These are phyloP conservation scores for Triadica sebifera DNA, from an alignment of 345 rosid genomes.

Conservation along the genomic window DNA sequence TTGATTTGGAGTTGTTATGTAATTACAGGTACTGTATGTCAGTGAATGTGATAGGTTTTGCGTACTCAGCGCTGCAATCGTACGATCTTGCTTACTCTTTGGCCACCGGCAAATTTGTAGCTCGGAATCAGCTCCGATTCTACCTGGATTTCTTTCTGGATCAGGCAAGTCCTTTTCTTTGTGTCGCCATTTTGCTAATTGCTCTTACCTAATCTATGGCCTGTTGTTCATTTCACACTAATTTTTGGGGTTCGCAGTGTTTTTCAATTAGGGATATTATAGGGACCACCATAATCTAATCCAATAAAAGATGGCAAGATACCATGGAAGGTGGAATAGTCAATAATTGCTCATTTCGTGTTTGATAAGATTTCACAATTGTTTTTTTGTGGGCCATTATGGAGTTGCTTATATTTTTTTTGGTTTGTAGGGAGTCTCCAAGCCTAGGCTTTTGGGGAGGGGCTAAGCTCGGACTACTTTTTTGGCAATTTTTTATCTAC, in stretches of 20 bases:
- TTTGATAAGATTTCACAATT: neutral
- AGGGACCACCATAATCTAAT: constrained; percentile 23
- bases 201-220: constrained; percentile 21
- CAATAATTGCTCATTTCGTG: constrained; percentile 7
- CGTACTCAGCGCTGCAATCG: constrained; percentile 64
- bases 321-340: constrained; percentile 14
- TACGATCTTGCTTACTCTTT: constrained; percentile 51
- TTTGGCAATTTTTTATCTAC: constrained; percentile 10
- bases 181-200: neutral
- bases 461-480: too few relatives aligned
- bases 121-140: constrained; percentile 43
- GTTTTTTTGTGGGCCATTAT: neutral
- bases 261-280: constrained; percentile 13
- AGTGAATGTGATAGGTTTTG: constrained; percentile 69
- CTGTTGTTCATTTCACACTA: neutral
- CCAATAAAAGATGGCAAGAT: neutral
- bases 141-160: constrained; percentile 66
- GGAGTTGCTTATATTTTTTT: constrained; percentile 4
- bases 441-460: too few relatives aligned
- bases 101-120: constrained; percentile 41
- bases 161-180: constrained; percentile 53
- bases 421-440: too few relatives aligned
- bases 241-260: constrained; percentile 8
- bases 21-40: constrained; percentile 70
- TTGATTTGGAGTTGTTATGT: constrained; percentile 7